Conservation (phyloP, 2,329 filamentous ascomycete species). For the Cercospora zeae-maydis region DNA sequence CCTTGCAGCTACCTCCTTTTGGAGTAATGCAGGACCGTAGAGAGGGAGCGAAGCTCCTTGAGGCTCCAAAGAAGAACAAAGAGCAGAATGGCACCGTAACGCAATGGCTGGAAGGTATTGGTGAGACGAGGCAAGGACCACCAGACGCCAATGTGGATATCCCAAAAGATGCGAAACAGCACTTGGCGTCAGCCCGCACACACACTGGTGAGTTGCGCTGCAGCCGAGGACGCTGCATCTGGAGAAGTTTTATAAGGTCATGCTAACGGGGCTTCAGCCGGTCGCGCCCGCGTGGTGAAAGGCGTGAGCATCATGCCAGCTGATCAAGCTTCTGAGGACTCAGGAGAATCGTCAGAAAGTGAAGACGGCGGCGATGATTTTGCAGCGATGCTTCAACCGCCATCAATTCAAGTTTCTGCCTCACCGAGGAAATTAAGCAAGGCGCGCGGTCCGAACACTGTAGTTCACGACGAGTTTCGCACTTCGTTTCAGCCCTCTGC, state of each 20-base stretch:
- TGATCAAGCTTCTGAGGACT: not conserved
- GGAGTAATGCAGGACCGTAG: slow-evolving; percentile 8
- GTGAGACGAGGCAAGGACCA: slow-evolving; percentile 20
- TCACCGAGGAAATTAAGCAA: not conserved
- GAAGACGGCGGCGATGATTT: slow-evolving; percentile 8
- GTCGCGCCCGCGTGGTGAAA: slow-evolving; percentile 20
- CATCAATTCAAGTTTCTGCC: not conserved
- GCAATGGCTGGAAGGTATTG: slow-evolving; percentile 29
- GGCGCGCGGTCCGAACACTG: not conserved
- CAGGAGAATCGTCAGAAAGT: slow-evolving; percentile 10
- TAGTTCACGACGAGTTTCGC: not conserved
- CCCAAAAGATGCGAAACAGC: slow-evolving; percentile 24
- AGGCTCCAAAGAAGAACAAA: slow-evolving; percentile 7
- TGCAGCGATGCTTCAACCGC: not conserved
- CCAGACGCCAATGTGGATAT: slow-evolving; percentile 21
- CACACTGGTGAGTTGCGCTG: slow-evolving; percentile 6
- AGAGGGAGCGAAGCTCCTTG: not conserved
- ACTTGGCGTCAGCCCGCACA: slow-evolving; percentile 14
- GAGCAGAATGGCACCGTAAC: slow-evolving; percentile 18
- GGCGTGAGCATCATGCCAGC: slow-evolving; percentile 13
- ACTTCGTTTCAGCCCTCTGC: not conserved
- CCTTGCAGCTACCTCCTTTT: slow-evolving; percentile 17
- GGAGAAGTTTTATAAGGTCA: not conserved
- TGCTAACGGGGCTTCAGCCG: not conserved
- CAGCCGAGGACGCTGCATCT: slow-evolving; percentile 4